phyloP scores from a whole-genome alignment of 352 stramenopile genomes.

The Phytophthora brassicae region DNA sequence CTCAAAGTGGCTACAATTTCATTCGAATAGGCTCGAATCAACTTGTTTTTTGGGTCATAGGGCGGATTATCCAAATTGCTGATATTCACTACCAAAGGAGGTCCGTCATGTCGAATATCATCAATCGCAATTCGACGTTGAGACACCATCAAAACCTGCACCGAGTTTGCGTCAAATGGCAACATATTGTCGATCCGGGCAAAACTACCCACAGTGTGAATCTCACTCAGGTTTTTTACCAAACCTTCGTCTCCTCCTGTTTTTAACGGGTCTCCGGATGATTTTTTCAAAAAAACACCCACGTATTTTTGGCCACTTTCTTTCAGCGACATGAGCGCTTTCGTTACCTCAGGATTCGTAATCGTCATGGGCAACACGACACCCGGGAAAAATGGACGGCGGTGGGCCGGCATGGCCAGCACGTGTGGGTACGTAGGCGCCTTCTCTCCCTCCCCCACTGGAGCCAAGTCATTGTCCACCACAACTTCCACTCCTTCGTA shows the following conservation, averaged over 20 bases:
- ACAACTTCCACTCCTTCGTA: constrained; percentile 50
- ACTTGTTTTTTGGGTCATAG: constrained; percentile 79
- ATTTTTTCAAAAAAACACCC: constrained; percentile 93
- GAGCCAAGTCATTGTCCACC: constrained; percentile 59
- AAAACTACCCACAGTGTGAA: constrained; percentile 96
- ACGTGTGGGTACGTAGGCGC: constrained; percentile 73
- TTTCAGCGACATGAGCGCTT: constrained; percentile 87
- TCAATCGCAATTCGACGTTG: constrained; percentile 87
- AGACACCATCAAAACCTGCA: constrained; percentile 88
- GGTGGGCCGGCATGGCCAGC: constrained; percentile 72
- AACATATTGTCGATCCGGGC: constrained; percentile 94
- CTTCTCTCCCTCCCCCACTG: constrained; percentile 66
- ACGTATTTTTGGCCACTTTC: constrained; percentile 91
- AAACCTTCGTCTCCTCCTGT: constrained; percentile 73
- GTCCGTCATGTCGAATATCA: constrained; percentile 61
- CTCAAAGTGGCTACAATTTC: constrained; percentile 97
- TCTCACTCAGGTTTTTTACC: constrained; percentile 91
- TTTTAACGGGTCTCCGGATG: constrained; percentile 35
- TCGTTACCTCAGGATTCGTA: constrained; percentile 83
- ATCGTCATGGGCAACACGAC: constrained; percentile 87
- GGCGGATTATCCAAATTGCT: constrained; percentile 70
- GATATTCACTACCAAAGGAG: constrained; percentile 68
- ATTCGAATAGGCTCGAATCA: constrained; percentile 96
- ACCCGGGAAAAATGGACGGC: constrained; percentile 80
- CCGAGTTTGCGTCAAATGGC: constrained; percentile 69